Evolutionary conservation across 306 rosid species (phyloP), one percentile per base, ranked within the genome.

Genomic region (Arachis stenosperma): DNA sequence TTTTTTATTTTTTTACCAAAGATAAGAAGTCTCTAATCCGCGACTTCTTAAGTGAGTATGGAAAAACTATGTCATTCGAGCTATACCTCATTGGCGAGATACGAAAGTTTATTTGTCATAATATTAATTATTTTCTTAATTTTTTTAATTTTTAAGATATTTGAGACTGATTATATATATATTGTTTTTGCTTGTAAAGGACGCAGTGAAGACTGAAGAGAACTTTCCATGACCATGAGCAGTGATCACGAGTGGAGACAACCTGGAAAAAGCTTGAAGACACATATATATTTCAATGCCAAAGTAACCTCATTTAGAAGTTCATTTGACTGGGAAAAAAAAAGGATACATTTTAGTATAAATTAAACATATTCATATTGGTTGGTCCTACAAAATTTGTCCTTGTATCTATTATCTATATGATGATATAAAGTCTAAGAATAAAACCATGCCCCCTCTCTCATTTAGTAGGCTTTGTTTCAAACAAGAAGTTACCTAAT

Each of bases 211-310:
- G 71, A 66, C 10, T 69, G 82, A 74, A 77, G 66, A 22, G 67
- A 67, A 52, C 63, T 81, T 79, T 69, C 66, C 61, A 71, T 71
- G 86, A 81, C 75, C 61, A 71, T 61, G 67, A 63, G 22, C 59
- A 55, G 67, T 70, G 65, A 61, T 46, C 83, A 85, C 85, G 75
- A 75, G 80, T 80, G 81, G 84, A 88, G 86, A 89, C 88, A 81
- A 81, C 81, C 85, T 74, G 84, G 91, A 86, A 78, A 81, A 80
- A 69, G 66, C 75, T 75, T 33, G 68, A 70, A 73, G 53, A 54
- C 11, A 47, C 12, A 64, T 2, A 39, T 22, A 61, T 12, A 50
- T 75, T 79, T 74, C 69, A 74, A 42, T 29, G 36, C 58, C 50
- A 43, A 61, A 65, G 69, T 56, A 73, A 76, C 42, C 54, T 50